These are phyloP conservation scores for Xylaria sp. DNA, from an alignment of 2,329 filamentous ascomycete genomes.

Conservation along the genomic window DNA sequence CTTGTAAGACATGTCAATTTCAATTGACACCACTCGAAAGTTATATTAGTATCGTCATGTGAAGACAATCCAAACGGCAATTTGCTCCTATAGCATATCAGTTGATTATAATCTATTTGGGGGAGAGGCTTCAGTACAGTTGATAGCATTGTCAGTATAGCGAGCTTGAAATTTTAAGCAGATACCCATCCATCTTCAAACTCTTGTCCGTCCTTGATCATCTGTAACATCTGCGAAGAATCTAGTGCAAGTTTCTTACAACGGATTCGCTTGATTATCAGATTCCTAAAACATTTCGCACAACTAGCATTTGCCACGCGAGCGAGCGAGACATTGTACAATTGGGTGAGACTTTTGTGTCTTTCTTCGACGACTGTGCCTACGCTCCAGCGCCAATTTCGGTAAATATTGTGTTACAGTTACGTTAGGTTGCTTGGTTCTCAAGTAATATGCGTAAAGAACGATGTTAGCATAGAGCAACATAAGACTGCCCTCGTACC, in stretches of 20 bases:
- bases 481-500: neutral
- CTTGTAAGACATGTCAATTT: conserved; percentile 53
- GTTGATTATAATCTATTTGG: conserved; percentile 7
- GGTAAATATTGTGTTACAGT: neutral
- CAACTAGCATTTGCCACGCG: neutral
- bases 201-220: neutral
- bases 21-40: conserved; percentile 11
- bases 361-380: neutral
- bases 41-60: neutral
- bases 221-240: conserved; percentile 1
- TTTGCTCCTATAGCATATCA: conserved; percentile 1
- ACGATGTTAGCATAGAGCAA: neutral
- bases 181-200: conserved; percentile 25
- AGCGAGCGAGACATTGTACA: neutral
- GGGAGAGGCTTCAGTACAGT: neutral
- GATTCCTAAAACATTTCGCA: neutral
- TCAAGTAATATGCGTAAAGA: neutral
- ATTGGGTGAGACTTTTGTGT: neutral
- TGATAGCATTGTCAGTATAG: neutral
- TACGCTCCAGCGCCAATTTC: neutral
- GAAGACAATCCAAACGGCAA: neutral
- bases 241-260: neutral
- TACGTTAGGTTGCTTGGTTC: neutral
- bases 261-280: neutral
- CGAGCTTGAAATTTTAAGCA: conserved; percentile 30